phyloP scores from a whole-genome alignment of 1,284 basidiomycete species.

The Inonotus obliquus region DNA sequence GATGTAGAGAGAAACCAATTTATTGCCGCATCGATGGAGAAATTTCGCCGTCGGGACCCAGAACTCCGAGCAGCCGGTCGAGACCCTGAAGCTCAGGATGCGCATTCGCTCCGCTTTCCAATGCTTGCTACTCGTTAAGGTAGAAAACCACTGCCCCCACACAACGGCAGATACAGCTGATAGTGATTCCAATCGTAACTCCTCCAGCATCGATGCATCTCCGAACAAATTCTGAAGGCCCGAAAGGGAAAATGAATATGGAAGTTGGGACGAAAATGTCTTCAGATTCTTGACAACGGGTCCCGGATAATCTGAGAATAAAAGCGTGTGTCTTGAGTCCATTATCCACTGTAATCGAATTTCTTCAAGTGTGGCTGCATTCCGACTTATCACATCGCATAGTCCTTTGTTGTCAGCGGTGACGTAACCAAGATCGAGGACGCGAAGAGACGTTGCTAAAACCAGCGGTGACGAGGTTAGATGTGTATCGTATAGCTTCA shows the following conservation, averaged over 20 bases:
- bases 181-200: conserved; percentile 10
- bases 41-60: conserved; percentile 12
- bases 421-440: conserved; percentile 14
- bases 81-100: conserved; percentile 5
- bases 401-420: neutral
- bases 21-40: conserved; percentile 6
- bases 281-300: conserved; percentile 1
- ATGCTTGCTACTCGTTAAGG: neutral
- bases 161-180: conserved; percentile 3
- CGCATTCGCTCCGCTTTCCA: neutral
- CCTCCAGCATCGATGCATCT: neutral
- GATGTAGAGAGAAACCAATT: conserved; percentile 2
- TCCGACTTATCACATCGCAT: conserved; percentile 6
- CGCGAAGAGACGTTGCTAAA: neutral
- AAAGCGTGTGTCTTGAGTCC: neutral
- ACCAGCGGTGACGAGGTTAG: neutral
- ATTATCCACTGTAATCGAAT: conserved; percentile 13
- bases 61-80: conserved; percentile 5
- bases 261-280: neutral
- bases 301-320: conserved; percentile 9
- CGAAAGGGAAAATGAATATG: neutral
- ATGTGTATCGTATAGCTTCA: conserved; percentile 13
- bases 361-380: conserved; percentile 8
- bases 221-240: conserved; percentile 9
- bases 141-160: conserved; percentile 7